These are phyloP conservation scores for Collybia sp. DNA, from an alignment of 768 basidiomycete genomes.

Conservation along the genomic window DNA sequence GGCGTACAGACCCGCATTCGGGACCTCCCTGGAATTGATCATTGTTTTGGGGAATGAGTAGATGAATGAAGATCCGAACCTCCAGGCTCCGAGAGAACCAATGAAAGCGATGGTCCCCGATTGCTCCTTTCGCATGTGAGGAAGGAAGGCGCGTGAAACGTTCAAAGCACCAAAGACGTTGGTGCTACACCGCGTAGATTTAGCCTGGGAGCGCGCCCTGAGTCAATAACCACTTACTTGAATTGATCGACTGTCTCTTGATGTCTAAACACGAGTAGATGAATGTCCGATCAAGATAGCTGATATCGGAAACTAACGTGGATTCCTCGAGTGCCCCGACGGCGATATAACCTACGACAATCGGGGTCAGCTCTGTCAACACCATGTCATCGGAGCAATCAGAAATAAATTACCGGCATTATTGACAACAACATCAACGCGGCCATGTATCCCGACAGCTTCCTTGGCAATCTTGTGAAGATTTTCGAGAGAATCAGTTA, in stretches of 20 bases:
- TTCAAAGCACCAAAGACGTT: slow-evolving; percentile 41
- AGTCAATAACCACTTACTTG: slow-evolving; percentile 20
- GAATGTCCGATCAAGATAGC: neutral
- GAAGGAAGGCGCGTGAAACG: slow-evolving; percentile 40
- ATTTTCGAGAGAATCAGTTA: slow-evolving; percentile 11
- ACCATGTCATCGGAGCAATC: neutral
- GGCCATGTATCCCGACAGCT: slow-evolving; percentile 16
- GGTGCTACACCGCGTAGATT: slow-evolving; percentile 11
- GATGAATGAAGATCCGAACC: slow-evolving; percentile 21
- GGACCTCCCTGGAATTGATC: slow-evolving; percentile 17
- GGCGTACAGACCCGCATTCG: slow-evolving; percentile 29
- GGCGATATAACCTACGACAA: slow-evolving; percentile 23
- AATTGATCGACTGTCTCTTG: slow-evolving; percentile 34
- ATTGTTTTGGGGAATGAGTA: neutral
- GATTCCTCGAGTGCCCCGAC: slow-evolving; percentile 22
- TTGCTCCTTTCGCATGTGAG: slow-evolving; percentile 38
- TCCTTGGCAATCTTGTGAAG: slow-evolving; percentile 13
- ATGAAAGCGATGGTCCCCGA: slow-evolving; percentile 38
- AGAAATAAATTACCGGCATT: slow-evolving; percentile 16
- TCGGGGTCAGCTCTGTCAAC: neutral
- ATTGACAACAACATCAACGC: slow-evolving; percentile 18
- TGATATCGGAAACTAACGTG: slow-evolving; percentile 11
- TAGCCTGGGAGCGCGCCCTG: neutral
- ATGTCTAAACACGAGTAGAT: slow-evolving; percentile 19
- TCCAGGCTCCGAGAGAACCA: slow-evolving; percentile 39